Base-by-base conservation (phyloP, 192 early-diverging fungal species). In the Linnemannia zychae region DNA sequence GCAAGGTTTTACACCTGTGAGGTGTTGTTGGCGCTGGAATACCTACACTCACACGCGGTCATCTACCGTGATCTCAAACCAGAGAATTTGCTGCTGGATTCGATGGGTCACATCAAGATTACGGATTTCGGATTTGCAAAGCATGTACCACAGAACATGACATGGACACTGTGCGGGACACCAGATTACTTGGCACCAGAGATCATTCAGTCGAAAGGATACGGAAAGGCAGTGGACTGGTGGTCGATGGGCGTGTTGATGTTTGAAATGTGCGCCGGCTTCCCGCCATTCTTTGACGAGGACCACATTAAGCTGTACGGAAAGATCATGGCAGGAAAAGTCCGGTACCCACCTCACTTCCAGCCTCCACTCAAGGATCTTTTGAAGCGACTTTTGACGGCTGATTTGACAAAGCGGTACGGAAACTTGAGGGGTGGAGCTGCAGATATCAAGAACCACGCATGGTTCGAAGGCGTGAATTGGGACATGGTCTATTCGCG, bases 211-310 rank as follows among this genome's bases (percentile, higher is more conserved):
- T 95, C 95, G 46, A 96, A 95, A 77, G 97, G 97, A n/a, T 97
- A 97, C 87, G 96, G 96, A 36, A 94, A 94, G 72, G 95, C 96
- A 17, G 97, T 97, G 2, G 97, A 98, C 86, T 98, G 97, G 97
- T 98, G 95, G 92, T 94, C 96, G 57, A 91, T 98, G 75, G 97
- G 97, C 57, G 92, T 98, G 67, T 87, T 98, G 63, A 96, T 98
- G 65, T 97, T 96, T 83, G 96, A 97, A 89, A 98, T 98, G 97
- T 90, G 96, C 38, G 97, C 97, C 24, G 97, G 97, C 52, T 94
- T 96, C 77, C 97, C 97, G 75, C 97, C 97, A n/a, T 98, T 98
- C 90, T 96, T 95, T 80, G 97, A 97, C 89, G 97, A 98, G 73
- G 96, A 97, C 76, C 96, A 95, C 79, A 93, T 96, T 86, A 95